These are phyloP conservation scores for Leccinum arenicola DNA, from an alignment of 768 basidiomycete species.

Conservation along the genomic window DNA sequence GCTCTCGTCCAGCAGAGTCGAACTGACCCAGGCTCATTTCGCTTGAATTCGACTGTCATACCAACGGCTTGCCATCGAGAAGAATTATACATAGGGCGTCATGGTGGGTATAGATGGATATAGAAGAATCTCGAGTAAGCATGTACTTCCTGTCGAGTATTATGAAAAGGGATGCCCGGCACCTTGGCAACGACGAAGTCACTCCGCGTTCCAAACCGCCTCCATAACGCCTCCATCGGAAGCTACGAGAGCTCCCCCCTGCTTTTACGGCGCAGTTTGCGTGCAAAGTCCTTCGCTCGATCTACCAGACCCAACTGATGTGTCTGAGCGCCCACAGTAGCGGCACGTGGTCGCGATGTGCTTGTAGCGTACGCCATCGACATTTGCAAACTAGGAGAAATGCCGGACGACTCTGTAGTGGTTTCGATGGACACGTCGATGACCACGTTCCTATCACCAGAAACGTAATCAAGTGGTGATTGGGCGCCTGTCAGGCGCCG, in stretches of 20 bases:
- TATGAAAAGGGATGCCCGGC: slow-evolving; percentile 17
- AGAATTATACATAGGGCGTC: slow-evolving; percentile 11
- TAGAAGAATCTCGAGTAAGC: slow-evolving; percentile 23
- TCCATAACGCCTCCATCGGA: slow-evolving; percentile 15
- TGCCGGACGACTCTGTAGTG: slow-evolving; percentile 20
- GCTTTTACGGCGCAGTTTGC: slow-evolving; percentile 43
- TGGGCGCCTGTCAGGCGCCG: slow-evolving; percentile 43
- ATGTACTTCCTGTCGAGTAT: slow-evolving; percentile 7
- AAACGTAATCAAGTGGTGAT: slow-evolving; percentile 37
- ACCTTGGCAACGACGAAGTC: slow-evolving; percentile 29
- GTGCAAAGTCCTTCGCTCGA: slow-evolving; percentile 41
- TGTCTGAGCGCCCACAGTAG: slow-evolving; percentile 30
- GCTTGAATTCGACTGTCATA: slow-evolving; percentile 18
- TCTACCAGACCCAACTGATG: slow-evolving; percentile 31
- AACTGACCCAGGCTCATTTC: slow-evolving; percentile 14
- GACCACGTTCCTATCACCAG: slow-evolving; percentile 33
- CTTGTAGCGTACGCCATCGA: slow-evolving; percentile 23
- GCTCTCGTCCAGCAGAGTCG: not conserved
- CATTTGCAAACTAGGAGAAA: not conserved
- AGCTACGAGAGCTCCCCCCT: slow-evolving; percentile 15
- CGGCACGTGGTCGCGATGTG: slow-evolving; percentile 36
- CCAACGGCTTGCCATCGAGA: slow-evolving; percentile 14
- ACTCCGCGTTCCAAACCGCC: slow-evolving; percentile 11
- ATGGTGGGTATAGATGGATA: slow-evolving; percentile 24
- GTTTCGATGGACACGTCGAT: slow-evolving; percentile 52